A percentile compares a stretch with the other conserved stretches of the same genome.
Evolutionary conservation across 495 filamentous ascomycete genomes (phyloP).

Genomic region (Hypoxylon fuscum): DNA sequence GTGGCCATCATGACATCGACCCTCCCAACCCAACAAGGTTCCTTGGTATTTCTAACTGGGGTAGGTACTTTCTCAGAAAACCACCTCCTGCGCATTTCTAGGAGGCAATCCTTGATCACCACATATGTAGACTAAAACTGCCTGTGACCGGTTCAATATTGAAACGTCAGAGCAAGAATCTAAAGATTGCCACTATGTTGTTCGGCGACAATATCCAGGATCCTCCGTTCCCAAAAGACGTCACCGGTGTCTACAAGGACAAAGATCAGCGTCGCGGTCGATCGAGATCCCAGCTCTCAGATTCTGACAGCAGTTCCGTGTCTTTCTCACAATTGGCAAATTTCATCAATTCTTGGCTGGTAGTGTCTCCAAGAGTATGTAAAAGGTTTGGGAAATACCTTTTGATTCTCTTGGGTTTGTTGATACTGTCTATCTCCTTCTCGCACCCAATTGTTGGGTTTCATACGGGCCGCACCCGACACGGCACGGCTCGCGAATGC

Average conservation of each 20-base stretch:
- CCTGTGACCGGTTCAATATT: not conserved
- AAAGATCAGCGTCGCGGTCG: constrained; percentile 16
- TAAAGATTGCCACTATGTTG: not conserved
- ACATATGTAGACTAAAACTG: no score
- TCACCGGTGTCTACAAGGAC: constrained; percentile 25
- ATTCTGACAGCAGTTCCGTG: constrained; percentile 9
- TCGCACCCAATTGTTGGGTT: constrained; percentile 3
- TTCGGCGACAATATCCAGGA: constrained; percentile 4
- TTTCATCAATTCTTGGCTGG: not conserved
- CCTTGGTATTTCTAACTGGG: no score
- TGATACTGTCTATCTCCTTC: constrained; percentile 2
- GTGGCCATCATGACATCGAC: not conserved
- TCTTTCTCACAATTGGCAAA: not conserved
- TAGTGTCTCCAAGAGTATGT: constrained; percentile 12
- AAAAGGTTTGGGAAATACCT: constrained; percentile 14
- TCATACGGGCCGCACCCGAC: not conserved
- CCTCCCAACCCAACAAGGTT: not conserved
- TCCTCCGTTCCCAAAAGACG: not conserved
- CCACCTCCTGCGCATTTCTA: no score
- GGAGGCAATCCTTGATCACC: no score
- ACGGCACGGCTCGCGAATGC: not conserved
- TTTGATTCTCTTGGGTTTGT: not conserved
- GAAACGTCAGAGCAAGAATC: not conserved
- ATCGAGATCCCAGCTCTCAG: constrained; percentile 11
- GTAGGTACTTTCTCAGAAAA: no score